These are phyloP conservation scores for Penicillium aurantiogriseum DNA, from an alignment of 2,329 filamentous ascomycete genomes.

Conservation along the genomic window DNA sequence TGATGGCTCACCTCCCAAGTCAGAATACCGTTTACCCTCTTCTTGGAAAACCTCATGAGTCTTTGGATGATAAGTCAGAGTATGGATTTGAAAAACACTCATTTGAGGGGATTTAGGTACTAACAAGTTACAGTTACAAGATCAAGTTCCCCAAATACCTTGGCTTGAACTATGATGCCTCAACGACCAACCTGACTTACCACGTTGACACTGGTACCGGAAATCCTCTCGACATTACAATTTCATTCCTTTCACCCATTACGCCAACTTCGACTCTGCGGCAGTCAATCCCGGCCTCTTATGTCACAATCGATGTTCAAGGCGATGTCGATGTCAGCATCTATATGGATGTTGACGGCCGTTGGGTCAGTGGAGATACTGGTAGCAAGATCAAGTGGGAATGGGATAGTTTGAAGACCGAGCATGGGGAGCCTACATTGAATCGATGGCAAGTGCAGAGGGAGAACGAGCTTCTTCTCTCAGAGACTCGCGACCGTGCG, in stretches of 20 bases:
- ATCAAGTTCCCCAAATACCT: slow-evolving; percentile 59
- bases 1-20: slow-evolving; percentile 62
- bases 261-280: slow-evolving; percentile 77
- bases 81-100: slow-evolving; percentile 23
- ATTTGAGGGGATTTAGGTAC: not conserved
- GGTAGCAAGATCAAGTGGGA: slow-evolving; percentile 70
- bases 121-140: slow-evolving; percentile 48
- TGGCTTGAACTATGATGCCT: slow-evolving; percentile 66
- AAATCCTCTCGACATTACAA: slow-evolving; percentile 52
- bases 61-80: slow-evolving; percentile 47
- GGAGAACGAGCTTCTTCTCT: slow-evolving; percentile 64
- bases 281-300: slow-evolving; percentile 79
- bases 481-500: slow-evolving; percentile 69
- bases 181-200: slow-evolving; percentile 68
- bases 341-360: slow-evolving; percentile 68
- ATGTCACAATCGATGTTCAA: slow-evolving; percentile 68
- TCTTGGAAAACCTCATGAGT: slow-evolving; percentile 65
- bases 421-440: slow-evolving; percentile 40
- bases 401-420: slow-evolving; percentile 49
- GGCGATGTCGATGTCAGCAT: slow-evolving; percentile 62
- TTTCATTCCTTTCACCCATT: slow-evolving; percentile 72
- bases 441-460: slow-evolving; percentile 46
- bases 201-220: slow-evolving; percentile 49
- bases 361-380: slow-evolving; percentile 78
- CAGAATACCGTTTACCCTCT: slow-evolving; percentile 62